Evolutionary conservation across 2,329 filamentous ascomycete genomes (phyloP).

Genomic region (Aspergillus glaucus): DNA sequence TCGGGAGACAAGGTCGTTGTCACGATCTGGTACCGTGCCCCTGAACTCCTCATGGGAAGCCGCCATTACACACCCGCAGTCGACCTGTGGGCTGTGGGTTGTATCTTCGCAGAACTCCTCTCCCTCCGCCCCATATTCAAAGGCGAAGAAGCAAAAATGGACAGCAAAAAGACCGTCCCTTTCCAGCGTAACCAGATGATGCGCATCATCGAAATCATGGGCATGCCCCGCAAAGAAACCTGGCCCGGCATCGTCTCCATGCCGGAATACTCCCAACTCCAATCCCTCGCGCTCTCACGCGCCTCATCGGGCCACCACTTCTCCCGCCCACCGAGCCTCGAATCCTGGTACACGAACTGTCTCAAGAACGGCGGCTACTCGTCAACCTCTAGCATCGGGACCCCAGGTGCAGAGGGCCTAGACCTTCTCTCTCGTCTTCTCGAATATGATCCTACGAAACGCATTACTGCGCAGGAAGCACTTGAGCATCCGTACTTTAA

Average conservation of each 20-base stretch:
- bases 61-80: constrained; percentile 97
- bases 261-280: constrained; percentile 76
- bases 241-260: constrained; percentile 82
- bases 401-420: constrained; percentile 70
- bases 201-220: constrained; percentile 96
- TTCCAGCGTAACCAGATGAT: constrained; percentile 99
- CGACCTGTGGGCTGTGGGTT: constrained; percentile 95
- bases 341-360: constrained; percentile 73
- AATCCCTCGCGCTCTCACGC: constrained; percentile 41
- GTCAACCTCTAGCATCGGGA: constrained; percentile 44
- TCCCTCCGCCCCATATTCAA: constrained; percentile 94
- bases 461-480: constrained; percentile 80
- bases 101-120: constrained; percentile 92
- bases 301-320: constrained; percentile 39
- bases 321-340: constrained; percentile 54
- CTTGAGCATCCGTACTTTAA: constrained; percentile 87
- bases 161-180: constrained; percentile 92
- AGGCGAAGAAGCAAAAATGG: constrained; percentile 98
- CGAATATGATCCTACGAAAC: constrained; percentile 86
- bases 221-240: constrained; percentile 76
- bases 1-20: constrained; percentile 96
- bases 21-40: constrained; percentile 97
- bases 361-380: constrained; percentile 55
- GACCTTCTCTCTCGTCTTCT: constrained; percentile 74
- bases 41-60: constrained; percentile 83